phyloP scores from a whole-genome alignment of 345 rosid species.

The Eucalyptus regnans region DNA sequence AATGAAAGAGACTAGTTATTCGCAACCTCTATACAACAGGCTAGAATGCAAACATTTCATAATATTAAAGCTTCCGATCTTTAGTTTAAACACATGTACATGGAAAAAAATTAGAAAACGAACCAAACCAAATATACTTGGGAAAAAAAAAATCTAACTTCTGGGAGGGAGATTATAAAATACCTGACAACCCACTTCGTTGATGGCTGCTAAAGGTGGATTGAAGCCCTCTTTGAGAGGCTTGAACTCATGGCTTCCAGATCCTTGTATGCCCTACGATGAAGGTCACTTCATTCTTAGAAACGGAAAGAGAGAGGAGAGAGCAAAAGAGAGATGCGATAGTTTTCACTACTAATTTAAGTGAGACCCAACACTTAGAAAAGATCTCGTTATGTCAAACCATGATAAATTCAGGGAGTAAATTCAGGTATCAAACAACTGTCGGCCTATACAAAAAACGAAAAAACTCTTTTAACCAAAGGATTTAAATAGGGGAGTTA shows the following conservation, averaged over 20 bases:
- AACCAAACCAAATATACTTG: background rate
- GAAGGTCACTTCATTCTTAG: background rate
- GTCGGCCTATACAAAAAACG: background rate
- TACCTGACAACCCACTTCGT: constrained; percentile 3
- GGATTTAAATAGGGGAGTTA: background rate
- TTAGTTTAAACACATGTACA: background rate
- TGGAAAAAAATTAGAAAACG: background rate
- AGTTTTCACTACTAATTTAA: background rate
- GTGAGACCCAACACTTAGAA: background rate
- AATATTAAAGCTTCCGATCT: background rate
- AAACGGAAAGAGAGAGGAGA: background rate
- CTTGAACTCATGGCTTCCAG: background rate
- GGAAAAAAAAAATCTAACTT: background rate
- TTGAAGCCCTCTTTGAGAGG: background rate
- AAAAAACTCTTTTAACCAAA: background rate
- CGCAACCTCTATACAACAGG: background rate
- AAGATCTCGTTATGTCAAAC: background rate
- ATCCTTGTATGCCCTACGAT: background rate
- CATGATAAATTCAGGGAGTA: background rate
- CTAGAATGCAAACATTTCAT: background rate
- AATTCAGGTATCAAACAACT: background rate
- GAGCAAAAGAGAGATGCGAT: background rate
- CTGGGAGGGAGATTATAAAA: background rate
- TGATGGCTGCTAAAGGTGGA: background rate
- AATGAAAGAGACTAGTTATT: background rate